A percentile compares a stretch with the other conserved stretches of the same genome.
Conservation (phyloP, 163 green algal species). For the Volvox carteri region DNA sequence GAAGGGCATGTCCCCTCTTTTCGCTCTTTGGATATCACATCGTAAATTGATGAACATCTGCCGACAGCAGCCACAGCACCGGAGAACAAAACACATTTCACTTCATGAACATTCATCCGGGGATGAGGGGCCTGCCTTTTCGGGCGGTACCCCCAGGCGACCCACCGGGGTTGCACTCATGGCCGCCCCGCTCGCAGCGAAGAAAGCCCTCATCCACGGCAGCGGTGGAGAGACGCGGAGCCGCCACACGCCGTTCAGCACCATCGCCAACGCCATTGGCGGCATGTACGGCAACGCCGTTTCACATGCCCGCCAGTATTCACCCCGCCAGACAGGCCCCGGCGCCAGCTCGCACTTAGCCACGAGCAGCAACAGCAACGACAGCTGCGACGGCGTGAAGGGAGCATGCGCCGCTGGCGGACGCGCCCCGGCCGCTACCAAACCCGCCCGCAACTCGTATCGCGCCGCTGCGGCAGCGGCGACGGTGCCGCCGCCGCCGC, state of each 20-base stretch:
- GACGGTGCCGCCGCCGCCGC: neutral
- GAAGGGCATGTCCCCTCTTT: no score
- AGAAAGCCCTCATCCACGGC: neutral
- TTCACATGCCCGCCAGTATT: conserved; percentile 17
- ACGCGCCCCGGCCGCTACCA: neutral
- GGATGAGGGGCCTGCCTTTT: no score
- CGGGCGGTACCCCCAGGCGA: no score
- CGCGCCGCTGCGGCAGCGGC: neutral
- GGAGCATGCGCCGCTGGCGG: neutral
- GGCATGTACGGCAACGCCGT: neutral
- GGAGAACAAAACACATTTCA: no score
- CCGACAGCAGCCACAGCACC: no score
- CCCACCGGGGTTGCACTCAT: neutral
- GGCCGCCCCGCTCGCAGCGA: neutral
- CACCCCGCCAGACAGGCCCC: neutral
- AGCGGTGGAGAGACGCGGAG: conserved; percentile 22
- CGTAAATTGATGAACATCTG: no score
- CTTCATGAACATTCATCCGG: no score
- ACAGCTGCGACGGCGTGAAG: conserved; percentile 25
- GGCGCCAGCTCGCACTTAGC: neutral
- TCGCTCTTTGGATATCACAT: no score
- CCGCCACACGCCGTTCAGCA: conserved; percentile 33
- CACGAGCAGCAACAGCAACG: conserved; percentile 26
- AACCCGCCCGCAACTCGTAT: neutral
- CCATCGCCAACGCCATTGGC: conserved; percentile 19